Evolutionary conservation across 2,329 filamentous ascomycete species (phyloP).

Genomic region (Passalora sequoiae): DNA sequence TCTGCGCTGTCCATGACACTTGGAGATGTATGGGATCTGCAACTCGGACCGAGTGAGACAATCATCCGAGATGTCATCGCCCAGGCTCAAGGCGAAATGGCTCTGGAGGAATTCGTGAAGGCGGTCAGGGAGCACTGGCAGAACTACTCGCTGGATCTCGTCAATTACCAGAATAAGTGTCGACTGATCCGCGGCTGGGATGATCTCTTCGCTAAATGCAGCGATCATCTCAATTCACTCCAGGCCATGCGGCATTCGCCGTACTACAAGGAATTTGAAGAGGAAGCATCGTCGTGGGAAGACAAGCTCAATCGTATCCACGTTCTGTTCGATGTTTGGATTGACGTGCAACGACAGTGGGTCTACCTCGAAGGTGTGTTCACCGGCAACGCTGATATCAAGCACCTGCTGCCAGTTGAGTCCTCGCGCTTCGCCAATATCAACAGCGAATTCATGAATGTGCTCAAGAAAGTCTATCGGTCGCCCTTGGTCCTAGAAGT

Average conservation of each 20-base stretch:
- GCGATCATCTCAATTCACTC: slow-evolving; percentile 93
- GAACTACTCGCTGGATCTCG: slow-evolving; percentile 86
- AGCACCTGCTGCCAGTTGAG: slow-evolving; percentile 92
- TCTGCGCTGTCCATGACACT: slow-evolving; percentile 91
- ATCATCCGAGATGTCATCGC: slow-evolving; percentile 89
- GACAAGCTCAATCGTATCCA: slow-evolving; percentile 97
- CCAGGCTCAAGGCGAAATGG: slow-evolving; percentile 97
- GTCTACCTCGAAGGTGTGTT: slow-evolving; percentile 99
- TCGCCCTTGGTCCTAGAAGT: slow-evolving; percentile 94
- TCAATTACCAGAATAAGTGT: slow-evolving; percentile 97
- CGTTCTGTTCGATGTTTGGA: slow-evolving; percentile 98
- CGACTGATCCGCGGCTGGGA: slow-evolving; percentile 97
- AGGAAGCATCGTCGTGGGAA: slow-evolving; percentile 94
- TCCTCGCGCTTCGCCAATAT: slow-evolving; percentile 98
- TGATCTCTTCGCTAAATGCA: slow-evolving; percentile 96
- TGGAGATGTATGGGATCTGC: slow-evolving; percentile 98
- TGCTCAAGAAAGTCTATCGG: slow-evolving; percentile 99
- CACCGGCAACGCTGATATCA: slow-evolving; percentile 97
- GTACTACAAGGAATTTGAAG: slow-evolving; percentile 99
- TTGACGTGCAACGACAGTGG: slow-evolving; percentile 99
- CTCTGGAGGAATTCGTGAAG: slow-evolving; percentile 92
- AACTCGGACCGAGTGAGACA: slow-evolving; percentile 78
- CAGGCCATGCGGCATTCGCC: slow-evolving; percentile 99
- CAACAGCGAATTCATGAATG: slow-evolving; percentile 96
- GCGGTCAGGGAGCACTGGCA: slow-evolving; percentile 97